Base-by-base conservation (phyloP, 495 filamentous ascomycete species). In the Annulohypoxylon bovei region DNA sequence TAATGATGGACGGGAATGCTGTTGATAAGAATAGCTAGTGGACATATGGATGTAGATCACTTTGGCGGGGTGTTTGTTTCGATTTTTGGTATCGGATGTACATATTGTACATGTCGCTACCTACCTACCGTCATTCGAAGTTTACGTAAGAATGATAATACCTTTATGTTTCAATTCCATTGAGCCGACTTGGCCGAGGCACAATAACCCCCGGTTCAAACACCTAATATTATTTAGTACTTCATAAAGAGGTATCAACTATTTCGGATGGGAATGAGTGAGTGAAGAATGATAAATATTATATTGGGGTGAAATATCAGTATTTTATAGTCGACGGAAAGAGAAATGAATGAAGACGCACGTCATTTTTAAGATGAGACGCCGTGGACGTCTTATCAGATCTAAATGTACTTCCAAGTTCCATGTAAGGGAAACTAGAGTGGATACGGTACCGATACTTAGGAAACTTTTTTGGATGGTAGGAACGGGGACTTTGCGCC, bases 121-220 rank as follows among this genome's bases (percentile, higher is more conserved):
- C 33, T 35, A 11, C 6, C 8, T 37, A 27, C 5, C n/a, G n/a
- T 20, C 22, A 27, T 33, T n/a, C 8, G 18, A 9, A 33, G 30
- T 16, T 23, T 53, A 53, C 28, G 49, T 53, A 53, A 53, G 27
- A 27, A 23, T 49, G 46, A 5, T 12, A 27, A 49, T 49, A 27
- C 22, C 20, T 27, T 49, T 32, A 37, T 11, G 18, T 22, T 14
- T 55, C 49, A n/a, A n/a, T 63, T 67, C 69, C 69, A 62, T 72
- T 72, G 37, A 67, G 35, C 69, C 69, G 69, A 60, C 42, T 64
- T 42, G 69, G 23, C 64, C 54, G 64, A 60, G 69, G 69, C 59
- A 67, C 46, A 40, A 58, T 49, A 32, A 65, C 28, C 20, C 20
- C 23, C 39, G 37, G 39, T 22, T 56, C 20, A 18, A 55, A 46